Percentiles rank a stretch among this genome's conserved stretches.
Evolutionary conservation across 176 grass and related monocot genomes (phyloP).

Genomic region (Saccharum spontaneum): DNA sequence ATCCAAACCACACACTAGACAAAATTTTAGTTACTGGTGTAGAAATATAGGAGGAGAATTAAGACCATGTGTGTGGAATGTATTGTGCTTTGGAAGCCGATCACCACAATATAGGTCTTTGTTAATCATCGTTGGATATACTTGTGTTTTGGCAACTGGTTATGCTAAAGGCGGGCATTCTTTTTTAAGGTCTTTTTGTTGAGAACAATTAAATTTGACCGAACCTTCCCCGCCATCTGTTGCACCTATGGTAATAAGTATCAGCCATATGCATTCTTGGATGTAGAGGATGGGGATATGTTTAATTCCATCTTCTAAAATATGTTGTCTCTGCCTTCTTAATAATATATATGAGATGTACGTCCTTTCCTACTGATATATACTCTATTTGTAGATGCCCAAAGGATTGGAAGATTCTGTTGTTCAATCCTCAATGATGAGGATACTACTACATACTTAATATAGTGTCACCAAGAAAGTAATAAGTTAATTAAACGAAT

Average conservation of each 20-base stretch:
- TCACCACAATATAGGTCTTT: background rate
- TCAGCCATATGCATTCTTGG: background rate
- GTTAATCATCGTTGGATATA: background rate
- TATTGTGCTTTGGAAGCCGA: background rate
- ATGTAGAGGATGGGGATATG: background rate
- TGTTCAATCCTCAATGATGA: slow-evolving; percentile 76
- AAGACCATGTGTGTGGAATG: background rate
- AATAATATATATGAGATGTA: slow-evolving; percentile 44
- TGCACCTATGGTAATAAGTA: background rate
- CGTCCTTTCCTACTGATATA: slow-evolving; percentile 47
- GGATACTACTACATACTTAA: slow-evolving; percentile 46
- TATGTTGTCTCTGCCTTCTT: slow-evolving; percentile 41
- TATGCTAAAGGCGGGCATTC: background rate
- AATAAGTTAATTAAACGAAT: slow-evolving; percentile 49
- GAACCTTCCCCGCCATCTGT: background rate
- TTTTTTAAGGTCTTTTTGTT: background rate
- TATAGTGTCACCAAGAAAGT: slow-evolving; percentile 51
- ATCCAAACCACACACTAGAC: background rate
- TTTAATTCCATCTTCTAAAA: background rate
- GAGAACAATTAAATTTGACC: background rate
- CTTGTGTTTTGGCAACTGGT: background rate
- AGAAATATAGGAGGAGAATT: background rate
- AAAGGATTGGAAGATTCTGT: slow-evolving; percentile 59
- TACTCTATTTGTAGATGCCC: slow-evolving; percentile 51
- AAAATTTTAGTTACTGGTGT: background rate